These are phyloP conservation scores for Piper longum DNA, from an alignment of 164 flowering plant genomes.

Conservation along the genomic window DNA sequence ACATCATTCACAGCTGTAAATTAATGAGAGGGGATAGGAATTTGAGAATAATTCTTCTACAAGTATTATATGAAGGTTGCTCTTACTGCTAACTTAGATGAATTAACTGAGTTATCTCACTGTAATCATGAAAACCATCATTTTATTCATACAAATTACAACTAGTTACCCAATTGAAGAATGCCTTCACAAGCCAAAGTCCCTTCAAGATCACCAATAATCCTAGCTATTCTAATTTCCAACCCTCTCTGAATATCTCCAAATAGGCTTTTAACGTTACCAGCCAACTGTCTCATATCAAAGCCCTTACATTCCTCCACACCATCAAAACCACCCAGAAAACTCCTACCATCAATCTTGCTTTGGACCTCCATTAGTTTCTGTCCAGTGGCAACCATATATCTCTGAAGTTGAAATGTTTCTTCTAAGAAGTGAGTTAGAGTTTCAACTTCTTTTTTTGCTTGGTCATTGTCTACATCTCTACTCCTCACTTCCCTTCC, in stretches of 20 bases:
- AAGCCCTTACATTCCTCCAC: slow-evolving; percentile 26
- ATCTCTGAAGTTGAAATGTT: slow-evolving; percentile 84
- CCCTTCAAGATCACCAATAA: slow-evolving; percentile 85
- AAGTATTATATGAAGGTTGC: too few species aligned
- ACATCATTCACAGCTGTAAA: too few species aligned
- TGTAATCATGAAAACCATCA: not conserved
- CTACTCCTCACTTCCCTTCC: slow-evolving; percentile 14
- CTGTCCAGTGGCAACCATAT: slow-evolving; percentile 87
- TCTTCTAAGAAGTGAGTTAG: slow-evolving; percentile 69
- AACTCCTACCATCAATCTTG: slow-evolving; percentile 34
- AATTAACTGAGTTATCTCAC: not conserved
- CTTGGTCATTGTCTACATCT: slow-evolving; percentile 16
- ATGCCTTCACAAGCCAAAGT: slow-evolving; percentile 76
- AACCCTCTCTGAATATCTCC: slow-evolving; percentile 80
- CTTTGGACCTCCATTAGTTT: slow-evolving; percentile 61
- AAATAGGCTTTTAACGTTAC: slow-evolving; percentile 35
- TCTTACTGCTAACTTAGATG: too few species aligned
- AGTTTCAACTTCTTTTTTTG: slow-evolving; percentile 32
- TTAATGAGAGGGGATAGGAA: too few species aligned
- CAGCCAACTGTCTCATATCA: slow-evolving; percentile 56
- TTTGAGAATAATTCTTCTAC: too few species aligned
- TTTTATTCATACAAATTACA: not conserved
- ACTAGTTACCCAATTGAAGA: slow-evolving; percentile 18
- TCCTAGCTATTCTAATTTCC: slow-evolving; percentile 59
- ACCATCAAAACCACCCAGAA: slow-evolving; percentile 24